Conservation (phyloP, 2,329 filamentous ascomycete genomes). For the Phoma herbarum region DNA sequence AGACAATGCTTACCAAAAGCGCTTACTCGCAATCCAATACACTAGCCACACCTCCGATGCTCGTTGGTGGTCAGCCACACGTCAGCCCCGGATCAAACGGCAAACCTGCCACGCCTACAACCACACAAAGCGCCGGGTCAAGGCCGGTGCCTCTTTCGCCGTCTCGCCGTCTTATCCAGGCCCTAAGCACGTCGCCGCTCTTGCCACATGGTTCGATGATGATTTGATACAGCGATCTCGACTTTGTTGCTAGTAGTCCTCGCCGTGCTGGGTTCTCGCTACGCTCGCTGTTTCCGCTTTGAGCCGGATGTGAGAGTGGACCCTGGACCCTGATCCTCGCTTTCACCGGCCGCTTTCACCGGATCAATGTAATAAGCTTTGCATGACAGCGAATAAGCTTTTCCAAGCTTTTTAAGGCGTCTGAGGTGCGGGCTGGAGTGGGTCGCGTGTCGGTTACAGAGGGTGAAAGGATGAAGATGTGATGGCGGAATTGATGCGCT, state of each 20-base stretch:
- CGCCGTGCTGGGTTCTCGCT: background rate
- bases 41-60: background rate
- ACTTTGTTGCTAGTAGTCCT: background rate
- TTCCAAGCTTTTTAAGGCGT: conserved; percentile 6
- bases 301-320: background rate
- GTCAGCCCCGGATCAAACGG: background rate
- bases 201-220: background rate
- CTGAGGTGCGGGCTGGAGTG: background rate
- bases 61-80: background rate
- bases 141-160: background rate
- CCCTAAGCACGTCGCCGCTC: background rate
- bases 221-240: conserved; percentile 1
- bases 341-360: conserved; percentile 4
- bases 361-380: conserved; percentile 3
- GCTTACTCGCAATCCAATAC: background rate
- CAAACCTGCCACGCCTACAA: background rate
- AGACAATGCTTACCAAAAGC: background rate
- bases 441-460: background rate
- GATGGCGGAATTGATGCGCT: background rate
- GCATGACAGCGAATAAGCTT: conserved; percentile 3
- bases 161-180: background rate
- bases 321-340: background rate
- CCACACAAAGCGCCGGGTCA: background rate
- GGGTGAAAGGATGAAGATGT: background rate
- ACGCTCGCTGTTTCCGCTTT: background rate